Conservation (phyloP, 2,329 filamentous ascomycete species). For the Akanthomyces muscarius region DNA sequence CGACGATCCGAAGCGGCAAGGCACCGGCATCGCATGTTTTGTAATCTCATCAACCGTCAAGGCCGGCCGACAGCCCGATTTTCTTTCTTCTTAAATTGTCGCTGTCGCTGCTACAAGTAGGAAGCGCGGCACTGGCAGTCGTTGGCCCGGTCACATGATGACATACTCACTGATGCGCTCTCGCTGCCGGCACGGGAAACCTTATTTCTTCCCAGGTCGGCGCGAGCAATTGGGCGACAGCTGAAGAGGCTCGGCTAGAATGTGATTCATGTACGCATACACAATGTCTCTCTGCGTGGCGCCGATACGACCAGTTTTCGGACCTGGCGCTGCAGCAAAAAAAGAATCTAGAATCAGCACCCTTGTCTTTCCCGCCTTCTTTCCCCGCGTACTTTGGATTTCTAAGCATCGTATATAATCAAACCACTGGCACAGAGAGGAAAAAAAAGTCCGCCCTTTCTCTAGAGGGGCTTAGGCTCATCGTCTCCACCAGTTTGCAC, state of each 20-base stretch:
- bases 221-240: neutral
- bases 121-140: neutral
- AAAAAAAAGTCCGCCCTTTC: conserved; percentile 1
- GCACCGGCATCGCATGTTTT: neutral
- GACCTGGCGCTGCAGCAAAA: neutral
- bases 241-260: neutral
- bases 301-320: neutral
- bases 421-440: neutral
- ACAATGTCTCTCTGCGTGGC: neutral
- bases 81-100: neutral
- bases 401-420: conserved; percentile 17
- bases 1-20: neutral
- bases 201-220: neutral
- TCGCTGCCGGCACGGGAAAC: neutral
- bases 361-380: neutral
- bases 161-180: neutral
- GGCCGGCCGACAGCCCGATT: neutral
- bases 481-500: neutral
- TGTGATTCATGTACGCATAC: neutral
- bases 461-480: conserved; percentile 5
- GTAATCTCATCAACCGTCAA: neutral
- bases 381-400: conserved; percentile 13
- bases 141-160: conserved; percentile 12
- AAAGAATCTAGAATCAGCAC: neutral
- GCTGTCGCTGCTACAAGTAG: neutral